Percentiles rank a stretch among this genome's conserved stretches.
Conservation (phyloP, 257 asterid genomes). For the Fraxinus pennsylvanica region DNA sequence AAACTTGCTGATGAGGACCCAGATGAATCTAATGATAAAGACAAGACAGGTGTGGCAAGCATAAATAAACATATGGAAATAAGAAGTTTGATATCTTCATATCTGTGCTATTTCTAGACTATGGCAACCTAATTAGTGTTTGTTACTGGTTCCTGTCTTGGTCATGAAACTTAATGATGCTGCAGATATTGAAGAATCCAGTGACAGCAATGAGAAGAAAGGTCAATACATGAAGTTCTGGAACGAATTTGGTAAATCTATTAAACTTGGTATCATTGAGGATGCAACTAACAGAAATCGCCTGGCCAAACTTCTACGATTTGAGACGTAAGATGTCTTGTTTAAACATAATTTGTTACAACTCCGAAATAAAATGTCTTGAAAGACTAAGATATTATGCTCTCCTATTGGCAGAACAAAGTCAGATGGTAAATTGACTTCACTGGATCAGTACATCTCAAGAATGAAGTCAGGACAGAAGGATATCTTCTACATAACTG, state of each 20-base stretch:
- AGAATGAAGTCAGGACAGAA: slow-evolving; percentile 94
- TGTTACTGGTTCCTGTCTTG: not conserved
- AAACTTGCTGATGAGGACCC: slow-evolving; percentile 97
- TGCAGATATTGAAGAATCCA: slow-evolving; percentile 75
- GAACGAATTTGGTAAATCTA: slow-evolving; percentile 95
- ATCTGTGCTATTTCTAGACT: not conserved
- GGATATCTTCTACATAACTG: slow-evolving; percentile 91
- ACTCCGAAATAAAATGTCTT: not conserved
- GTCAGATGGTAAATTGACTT: slow-evolving; percentile 86
- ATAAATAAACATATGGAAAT: not conserved
- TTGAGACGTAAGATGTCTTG: slow-evolving; percentile 60
- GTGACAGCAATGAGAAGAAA: slow-evolving; percentile 72
- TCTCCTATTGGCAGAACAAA: slow-evolving; percentile 53
- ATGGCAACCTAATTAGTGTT: not conserved
- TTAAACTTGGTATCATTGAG: slow-evolving; percentile 89
- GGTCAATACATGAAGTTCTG: slow-evolving; percentile 85
- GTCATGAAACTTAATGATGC: slow-evolving; percentile 1
- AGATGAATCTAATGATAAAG: slow-evolving; percentile 68
- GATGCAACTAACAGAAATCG: slow-evolving; percentile 90
- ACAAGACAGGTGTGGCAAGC: slow-evolving; percentile 57
- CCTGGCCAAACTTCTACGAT: slow-evolving; percentile 82
- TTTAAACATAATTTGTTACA: not conserved
- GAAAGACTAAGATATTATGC: not conserved
- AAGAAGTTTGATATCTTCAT: not conserved
- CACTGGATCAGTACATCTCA: slow-evolving; percentile 87